phyloP scores from a whole-genome alignment of 2,329 filamentous ascomycete genomes.

The Trichoderma semiorbis region DNA sequence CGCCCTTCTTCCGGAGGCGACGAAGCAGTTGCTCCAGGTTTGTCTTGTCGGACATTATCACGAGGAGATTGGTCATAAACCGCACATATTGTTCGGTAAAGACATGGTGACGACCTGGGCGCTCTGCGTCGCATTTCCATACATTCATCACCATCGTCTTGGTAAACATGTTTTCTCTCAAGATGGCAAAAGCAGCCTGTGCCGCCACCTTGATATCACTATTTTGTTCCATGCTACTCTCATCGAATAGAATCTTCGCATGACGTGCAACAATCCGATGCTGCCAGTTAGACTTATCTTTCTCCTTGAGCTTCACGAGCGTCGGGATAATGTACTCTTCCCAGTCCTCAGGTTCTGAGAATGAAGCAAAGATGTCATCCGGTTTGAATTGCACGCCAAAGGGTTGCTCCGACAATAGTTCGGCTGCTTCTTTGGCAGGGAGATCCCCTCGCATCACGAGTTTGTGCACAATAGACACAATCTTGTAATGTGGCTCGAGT shows the following conservation, averaged over 20 bases:
- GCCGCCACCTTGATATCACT: constrained; percentile 57
- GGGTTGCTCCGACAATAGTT: constrained; percentile 54
- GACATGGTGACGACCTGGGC: constrained; percentile 81
- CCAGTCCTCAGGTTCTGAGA: constrained; percentile 54
- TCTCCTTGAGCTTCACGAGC: constrained; percentile 54
- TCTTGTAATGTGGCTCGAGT: constrained; percentile 89
- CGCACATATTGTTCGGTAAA: constrained; percentile 84
- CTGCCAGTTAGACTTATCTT: constrained; percentile 94
- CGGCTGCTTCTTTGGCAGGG: constrained; percentile 45
- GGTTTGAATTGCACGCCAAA: constrained; percentile 40
- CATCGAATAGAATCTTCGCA: constrained; percentile 52
- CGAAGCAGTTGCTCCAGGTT: constrained; percentile 76
- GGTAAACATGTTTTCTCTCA: constrained; percentile 72
- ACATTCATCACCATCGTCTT: constrained; percentile 95
- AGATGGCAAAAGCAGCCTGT: constrained; percentile 74
- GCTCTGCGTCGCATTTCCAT: constrained; percentile 88
- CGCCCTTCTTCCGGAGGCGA: constrained; percentile 75
- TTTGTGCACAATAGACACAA: constrained; percentile 78
- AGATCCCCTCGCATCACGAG: constrained; percentile 59
- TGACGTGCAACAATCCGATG: constrained; percentile 84
- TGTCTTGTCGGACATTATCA: constrained; percentile 68
- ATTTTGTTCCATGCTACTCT: constrained; percentile 36
- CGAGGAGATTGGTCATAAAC: constrained; percentile 73
- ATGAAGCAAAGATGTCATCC: constrained; percentile 35
- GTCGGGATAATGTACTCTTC: constrained; percentile 52